Evolutionary conservation across 1,284 basidiomycete genomes (phyloP), one percentile per base, ranked within the genome.

Genomic region (Athelia psychrophila): DNA sequence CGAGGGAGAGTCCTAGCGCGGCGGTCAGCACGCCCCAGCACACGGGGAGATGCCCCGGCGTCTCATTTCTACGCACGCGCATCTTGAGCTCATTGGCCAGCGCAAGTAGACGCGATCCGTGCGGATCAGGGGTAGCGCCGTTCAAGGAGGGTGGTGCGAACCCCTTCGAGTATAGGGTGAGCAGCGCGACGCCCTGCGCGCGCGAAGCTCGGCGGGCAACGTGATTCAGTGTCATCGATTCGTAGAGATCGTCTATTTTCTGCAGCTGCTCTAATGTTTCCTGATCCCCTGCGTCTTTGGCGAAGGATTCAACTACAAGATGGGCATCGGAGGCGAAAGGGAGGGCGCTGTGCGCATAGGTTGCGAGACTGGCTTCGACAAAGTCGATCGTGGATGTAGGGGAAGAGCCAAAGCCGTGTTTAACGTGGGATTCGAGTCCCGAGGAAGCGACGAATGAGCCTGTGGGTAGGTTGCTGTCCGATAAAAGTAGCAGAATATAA

Each of bases 401-500:
- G 13, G 68, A 55, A 1, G 69, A 62, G 33, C 85, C 70, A 60
- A 95, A 90, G 0, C 94, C 95, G 67, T 99, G 96, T 35, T 91
- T 87, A 27, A 83, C 71, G 64, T 87, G 95, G 0, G 93, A 93
- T 65, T 99, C 96, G 51, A 98, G 80, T 1, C 96, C 96, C 1
- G 93, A 84, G 0, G 95, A 95, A 0, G 94, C 91, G 49, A 96
- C 91, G 63, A 96, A 96, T 0, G 93, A n/a, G n/a, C n/a, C n/a
- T n/a, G n/a, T n/a, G n/a, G 93, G 94, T 1, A 94, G 80, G 63
- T 91, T 93, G 53, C 86, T 85, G 68, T 93, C 91, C 0, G 88
- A 79, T 44, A 93, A 79, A 32, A 93, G 75, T 42, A 93, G 78
- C 38, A 91, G 73, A 20, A 90, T 70, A 63, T 88, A 88, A 0